A percentile compares a stretch with the other conserved stretches of the same genome.
Conservation (phyloP, 169 alveolate species). For the Plasmodium vivax region DNA sequence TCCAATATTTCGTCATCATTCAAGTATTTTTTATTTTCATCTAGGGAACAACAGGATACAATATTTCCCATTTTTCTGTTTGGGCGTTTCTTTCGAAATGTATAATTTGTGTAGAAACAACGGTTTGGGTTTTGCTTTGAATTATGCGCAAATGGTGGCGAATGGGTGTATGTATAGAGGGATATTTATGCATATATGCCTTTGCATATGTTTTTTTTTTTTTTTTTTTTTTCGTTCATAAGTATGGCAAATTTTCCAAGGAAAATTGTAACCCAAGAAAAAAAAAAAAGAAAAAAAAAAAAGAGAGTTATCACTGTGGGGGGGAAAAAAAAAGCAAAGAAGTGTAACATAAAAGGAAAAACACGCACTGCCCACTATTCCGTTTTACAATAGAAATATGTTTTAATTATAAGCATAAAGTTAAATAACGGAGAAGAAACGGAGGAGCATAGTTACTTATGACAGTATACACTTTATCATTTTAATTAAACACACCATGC, state of each 20-base stretch:
- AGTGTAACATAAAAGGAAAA: not conserved
- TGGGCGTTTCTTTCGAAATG: not conserved
- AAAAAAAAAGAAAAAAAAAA: not conserved
- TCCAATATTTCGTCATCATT: constrained; percentile 72
- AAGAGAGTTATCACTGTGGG: too few relatives aligned
- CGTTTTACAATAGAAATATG: constrained; percentile 33
- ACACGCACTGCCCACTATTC: constrained; percentile 13
- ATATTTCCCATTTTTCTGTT: constrained; percentile 62
- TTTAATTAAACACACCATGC: constrained; percentile 28
- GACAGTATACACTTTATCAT: not conserved
- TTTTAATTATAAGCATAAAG: not conserved
- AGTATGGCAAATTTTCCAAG: not conserved
- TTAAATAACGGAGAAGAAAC: constrained; percentile 4
- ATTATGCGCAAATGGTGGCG: constrained; percentile 5
- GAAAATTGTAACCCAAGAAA: not conserved
- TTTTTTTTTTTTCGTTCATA: not conserved
- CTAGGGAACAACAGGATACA: constrained; percentile 72
- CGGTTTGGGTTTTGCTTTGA: constrained; percentile 1
- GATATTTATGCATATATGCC: not conserved
- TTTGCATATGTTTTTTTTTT: not conserved
- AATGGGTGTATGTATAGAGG: not conserved
- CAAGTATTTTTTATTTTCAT: constrained; percentile 64
- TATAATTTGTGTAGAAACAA: constrained; percentile 12
- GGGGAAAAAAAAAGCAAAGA: not conserved
- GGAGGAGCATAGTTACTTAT: constrained; percentile 1